phyloP scores from a whole-genome alignment of 129 eudicot species.

The Artemisia argyi region DNA sequence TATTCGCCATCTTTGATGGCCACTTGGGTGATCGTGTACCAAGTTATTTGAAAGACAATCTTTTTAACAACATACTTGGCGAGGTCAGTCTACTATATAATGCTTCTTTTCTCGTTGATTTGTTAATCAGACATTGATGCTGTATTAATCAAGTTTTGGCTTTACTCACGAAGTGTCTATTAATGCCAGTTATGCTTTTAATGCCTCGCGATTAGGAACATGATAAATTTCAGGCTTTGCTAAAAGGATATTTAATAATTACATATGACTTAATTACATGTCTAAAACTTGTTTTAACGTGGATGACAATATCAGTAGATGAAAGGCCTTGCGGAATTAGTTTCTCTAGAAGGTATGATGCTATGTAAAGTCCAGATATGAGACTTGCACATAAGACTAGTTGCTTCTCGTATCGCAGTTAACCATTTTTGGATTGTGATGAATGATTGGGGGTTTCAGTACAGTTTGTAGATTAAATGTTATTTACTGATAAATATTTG shows the following conservation, averaged over 20 bases:
- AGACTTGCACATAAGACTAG: neutral
- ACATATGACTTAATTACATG: neutral
- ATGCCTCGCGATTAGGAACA: neutral
- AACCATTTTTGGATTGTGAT: neutral
- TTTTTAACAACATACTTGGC: conserved; percentile 63
- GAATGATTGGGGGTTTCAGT: neutral
- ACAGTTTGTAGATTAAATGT: neutral
- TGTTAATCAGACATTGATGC: conserved; percentile 1
- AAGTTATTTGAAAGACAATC: conserved; percentile 64
- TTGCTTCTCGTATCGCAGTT: neutral
- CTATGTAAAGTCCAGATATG: neutral
- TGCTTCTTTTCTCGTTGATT: conserved; percentile 14
- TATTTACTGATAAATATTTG: neutral
- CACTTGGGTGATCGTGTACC: conserved; percentile 83
- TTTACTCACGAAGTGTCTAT: neutral
- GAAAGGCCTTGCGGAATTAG: conserved; percentile 1
- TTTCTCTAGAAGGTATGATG: neutral
- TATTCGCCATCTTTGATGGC: conserved; percentile 82
- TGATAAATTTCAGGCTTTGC: neutral
- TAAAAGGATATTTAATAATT: neutral
- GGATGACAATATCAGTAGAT: neutral
- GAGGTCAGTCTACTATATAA: conserved; percentile 42
- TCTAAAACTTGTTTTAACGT: neutral
- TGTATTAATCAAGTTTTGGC: neutral
- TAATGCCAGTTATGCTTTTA: neutral